These are phyloP conservation scores for Stenogyne calaminthoides DNA, from an alignment of 305 asterid genomes.

Conservation along the genomic window DNA sequence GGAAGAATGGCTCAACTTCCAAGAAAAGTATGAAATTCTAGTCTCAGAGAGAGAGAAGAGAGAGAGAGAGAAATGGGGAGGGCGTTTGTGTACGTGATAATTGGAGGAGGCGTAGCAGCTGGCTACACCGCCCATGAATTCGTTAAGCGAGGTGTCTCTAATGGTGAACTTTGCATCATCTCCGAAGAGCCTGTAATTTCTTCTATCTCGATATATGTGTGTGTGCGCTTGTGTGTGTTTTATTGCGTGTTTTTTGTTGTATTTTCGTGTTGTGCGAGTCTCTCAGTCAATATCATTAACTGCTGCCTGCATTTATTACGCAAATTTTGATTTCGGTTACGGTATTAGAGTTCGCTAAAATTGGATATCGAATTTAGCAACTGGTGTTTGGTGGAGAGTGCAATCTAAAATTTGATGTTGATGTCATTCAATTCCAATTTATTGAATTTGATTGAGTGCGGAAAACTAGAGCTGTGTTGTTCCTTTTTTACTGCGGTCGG, in stretches of 20 bases:
- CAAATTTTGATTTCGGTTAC: neutral
- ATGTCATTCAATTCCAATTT: conserved; percentile 17
- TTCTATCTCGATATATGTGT: neutral
- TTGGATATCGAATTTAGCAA: neutral
- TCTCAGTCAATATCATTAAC: neutral
- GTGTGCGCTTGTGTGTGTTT: neutral
- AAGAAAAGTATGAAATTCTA: conserved; percentile 32
- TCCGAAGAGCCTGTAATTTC: conserved; percentile 77
- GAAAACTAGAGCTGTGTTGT: conserved; percentile 1
- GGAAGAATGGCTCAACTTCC: conserved; percentile 38
- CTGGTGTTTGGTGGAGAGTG: conserved; percentile 24
- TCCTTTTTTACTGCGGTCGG: neutral
- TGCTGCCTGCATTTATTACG: conserved; percentile 18
- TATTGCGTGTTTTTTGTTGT: neutral
- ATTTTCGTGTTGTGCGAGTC: neutral
- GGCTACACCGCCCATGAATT: conserved; percentile 96
- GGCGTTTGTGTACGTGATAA: conserved; percentile 82
- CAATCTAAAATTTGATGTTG: conserved; percentile 22
- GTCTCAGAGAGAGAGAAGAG: conserved; percentile 19
- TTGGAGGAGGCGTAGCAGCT: conserved; percentile 98
- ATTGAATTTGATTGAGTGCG: conserved; percentile 13
- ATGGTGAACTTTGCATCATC: conserved; percentile 90
- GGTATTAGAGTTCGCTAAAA: neutral
- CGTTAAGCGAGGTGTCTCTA: conserved; percentile 66
- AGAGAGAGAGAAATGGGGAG: conserved; percentile 65